Percentiles rank a stretch among this genome's conserved stretches.
These are phyloP conservation scores for Mortierella sp. DNA, from an alignment of 371 early-diverging fungal genomes.

Conservation along the genomic window DNA sequence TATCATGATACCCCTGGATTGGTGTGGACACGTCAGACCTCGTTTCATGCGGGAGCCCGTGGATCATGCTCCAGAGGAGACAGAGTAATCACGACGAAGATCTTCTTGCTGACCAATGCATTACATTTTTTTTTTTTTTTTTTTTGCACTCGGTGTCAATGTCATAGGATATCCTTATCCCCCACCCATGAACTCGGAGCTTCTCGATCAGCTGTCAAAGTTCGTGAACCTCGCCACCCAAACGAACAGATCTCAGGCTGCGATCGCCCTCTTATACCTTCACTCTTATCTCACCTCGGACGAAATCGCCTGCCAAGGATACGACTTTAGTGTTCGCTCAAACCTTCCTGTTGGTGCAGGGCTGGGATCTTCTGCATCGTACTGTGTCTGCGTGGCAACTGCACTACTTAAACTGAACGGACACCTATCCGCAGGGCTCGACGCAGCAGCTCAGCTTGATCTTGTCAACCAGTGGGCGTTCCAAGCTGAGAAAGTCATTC, in stretches of 20 bases:
- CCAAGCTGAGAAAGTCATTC: constrained; percentile 92
- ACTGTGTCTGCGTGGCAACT: constrained; percentile 82
- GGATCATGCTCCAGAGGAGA: too few relatives aligned
- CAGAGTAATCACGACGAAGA: too few relatives aligned
- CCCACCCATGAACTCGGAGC: constrained; percentile 32
- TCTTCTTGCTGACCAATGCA: too few relatives aligned
- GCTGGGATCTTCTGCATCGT: constrained; percentile 96
- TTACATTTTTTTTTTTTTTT: too few relatives aligned
- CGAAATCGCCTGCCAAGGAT: constrained; percentile 49
- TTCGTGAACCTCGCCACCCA: constrained; percentile 35
- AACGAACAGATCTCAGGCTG: constrained; percentile 60
- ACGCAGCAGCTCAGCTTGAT: constrained; percentile 50
- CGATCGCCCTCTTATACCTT: constrained; percentile 63
- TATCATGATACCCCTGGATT: too few relatives aligned
- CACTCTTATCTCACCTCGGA: constrained; percentile 48
- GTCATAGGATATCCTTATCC: constrained; percentile 41
- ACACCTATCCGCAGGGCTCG: constrained; percentile 26
- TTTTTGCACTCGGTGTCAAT: neutral
- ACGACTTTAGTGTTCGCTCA: constrained; percentile 77
- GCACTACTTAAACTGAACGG: constrained; percentile 72
- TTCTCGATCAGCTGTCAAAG: constrained; percentile 22
- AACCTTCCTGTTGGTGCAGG: constrained; percentile 95
- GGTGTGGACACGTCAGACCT: too few relatives aligned
- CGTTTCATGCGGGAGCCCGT: too few relatives aligned
- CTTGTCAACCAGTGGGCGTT: constrained; percentile 90